A percentile compares a stretch with the other conserved stretches of the same genome.
phyloP scores from a whole-genome alignment of 1,284 basidiomycete species.

The Apiotrichum siamense region DNA sequence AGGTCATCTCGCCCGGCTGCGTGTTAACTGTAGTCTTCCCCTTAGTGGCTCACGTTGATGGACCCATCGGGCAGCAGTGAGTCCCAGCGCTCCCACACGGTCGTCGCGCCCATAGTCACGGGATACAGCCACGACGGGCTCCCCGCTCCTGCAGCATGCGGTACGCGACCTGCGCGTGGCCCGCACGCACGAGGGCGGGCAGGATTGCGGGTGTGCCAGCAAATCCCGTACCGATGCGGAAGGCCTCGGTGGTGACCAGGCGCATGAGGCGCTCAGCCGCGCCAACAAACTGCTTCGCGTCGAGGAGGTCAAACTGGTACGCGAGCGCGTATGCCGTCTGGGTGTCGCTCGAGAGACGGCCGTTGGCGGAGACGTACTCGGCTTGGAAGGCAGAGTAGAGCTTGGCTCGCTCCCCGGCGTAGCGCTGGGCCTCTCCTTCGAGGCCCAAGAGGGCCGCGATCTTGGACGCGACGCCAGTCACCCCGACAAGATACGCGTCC shows the following conservation, averaged over 20 bases:
- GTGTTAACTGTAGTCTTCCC: no score
- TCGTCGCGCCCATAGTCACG: conserved; percentile 41
- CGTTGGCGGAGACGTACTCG: conserved; percentile 27
- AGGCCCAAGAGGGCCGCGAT: conserved; percentile 27
- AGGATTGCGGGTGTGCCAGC: conserved; percentile 40
- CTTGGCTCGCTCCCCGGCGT: conserved; percentile 11
- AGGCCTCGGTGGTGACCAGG: conserved; percentile 20
- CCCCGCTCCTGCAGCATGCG: conserved; percentile 42
- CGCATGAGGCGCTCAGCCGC: conserved; percentile 19
- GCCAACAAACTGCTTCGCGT: not conserved
- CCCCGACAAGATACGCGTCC: conserved; percentile 33
- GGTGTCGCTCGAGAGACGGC: conserved; percentile 29
- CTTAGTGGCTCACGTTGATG: no score
- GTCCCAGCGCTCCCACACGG: conserved; percentile 44
- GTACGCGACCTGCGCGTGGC: conserved; percentile 29
- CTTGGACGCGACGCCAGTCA: conserved; percentile 18
- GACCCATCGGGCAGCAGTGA: conserved; percentile 30
- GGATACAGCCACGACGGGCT: conserved; percentile 37
- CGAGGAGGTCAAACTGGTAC: conserved; percentile 25
- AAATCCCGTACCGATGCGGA: conserved; percentile 37
- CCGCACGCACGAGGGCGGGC: conserved; percentile 23
- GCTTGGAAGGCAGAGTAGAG: conserved; percentile 19
- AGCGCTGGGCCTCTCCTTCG: conserved; percentile 12
- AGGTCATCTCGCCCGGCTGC: conserved; percentile 41
- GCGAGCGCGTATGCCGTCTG: conserved; percentile 31